phyloP scores from a whole-genome alignment of 2,329 filamentous ascomycete genomes.

The Rutstroemia sp. region DNA sequence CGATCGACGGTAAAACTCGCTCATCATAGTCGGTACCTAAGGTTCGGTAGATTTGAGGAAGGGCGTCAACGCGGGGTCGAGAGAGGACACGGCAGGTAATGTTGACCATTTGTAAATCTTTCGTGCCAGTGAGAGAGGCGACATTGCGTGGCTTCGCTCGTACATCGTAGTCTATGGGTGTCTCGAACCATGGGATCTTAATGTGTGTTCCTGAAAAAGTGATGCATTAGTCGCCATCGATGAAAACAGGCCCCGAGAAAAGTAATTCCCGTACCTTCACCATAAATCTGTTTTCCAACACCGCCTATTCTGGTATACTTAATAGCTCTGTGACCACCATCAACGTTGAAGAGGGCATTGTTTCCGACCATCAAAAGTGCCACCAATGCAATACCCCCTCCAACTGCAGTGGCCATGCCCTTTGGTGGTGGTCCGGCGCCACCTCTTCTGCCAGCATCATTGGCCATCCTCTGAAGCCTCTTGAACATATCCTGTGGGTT shows the following conservation, averaged over 20 bases:
- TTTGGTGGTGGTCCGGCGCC: slow-evolving; percentile 37
- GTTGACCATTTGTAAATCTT: slow-evolving; percentile 99
- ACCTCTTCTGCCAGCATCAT: slow-evolving; percentile 43
- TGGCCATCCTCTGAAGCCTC: slow-evolving; percentile 51
- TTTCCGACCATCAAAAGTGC: slow-evolving; percentile 48
- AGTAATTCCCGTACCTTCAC: slow-evolving; percentile 58
- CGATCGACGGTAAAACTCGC: slow-evolving; percentile 91
- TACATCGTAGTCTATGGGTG: slow-evolving; percentile 93
- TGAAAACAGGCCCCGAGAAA: not conserved
- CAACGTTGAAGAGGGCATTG: slow-evolving; percentile 67
- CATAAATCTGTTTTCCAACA: slow-evolving; percentile 94
- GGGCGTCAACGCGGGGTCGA: slow-evolving; percentile 74
- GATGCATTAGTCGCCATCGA: slow-evolving; percentile 13
- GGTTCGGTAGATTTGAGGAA: slow-evolving; percentile 96
- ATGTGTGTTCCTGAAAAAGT: slow-evolving; percentile 72
- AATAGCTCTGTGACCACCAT: slow-evolving; percentile 97
- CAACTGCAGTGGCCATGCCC: slow-evolving; percentile 46
- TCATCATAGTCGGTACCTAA: slow-evolving; percentile 95
- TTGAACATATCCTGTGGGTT: slow-evolving; percentile 62
- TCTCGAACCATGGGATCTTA: slow-evolving; percentile 94
- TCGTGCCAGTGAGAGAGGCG: slow-evolving; percentile 93
- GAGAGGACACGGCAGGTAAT: slow-evolving; percentile 99
- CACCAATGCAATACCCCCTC: slow-evolving; percentile 44
- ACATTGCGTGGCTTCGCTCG: slow-evolving; percentile 96
- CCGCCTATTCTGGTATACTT: slow-evolving; percentile 92